Evolutionary conservation across 495 filamentous ascomycete genomes (phyloP), one percentile per base, ranked within the genome.

Genomic region (Cryomyces minteri): DNA sequence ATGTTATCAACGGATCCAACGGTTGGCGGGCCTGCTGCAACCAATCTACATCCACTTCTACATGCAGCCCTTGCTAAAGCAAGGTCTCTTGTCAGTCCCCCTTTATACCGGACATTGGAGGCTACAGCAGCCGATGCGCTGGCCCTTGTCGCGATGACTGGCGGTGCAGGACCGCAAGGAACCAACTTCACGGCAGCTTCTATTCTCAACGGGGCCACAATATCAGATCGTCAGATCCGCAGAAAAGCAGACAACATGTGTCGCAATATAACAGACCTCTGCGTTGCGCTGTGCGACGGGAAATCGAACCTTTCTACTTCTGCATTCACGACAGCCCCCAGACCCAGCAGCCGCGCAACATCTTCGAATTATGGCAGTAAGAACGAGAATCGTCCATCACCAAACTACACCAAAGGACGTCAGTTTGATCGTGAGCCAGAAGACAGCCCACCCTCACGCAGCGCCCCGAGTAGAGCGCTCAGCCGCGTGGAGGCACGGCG

Each of bases 161-260:
- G 83, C 32, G 70, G 67, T 44, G 60, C 69, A 12, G 63, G 65
- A 14, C 57, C 63, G 5, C 61, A 65, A 44, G 77, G 77, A 7
- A 73, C 77, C 5, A 72, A 77, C 30, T 72, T 72, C 33, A 76
- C 72, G 10, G 81, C 80, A 31, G 75, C 74, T 33, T 73, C 78
- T 43, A 75, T 73, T 10, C 70, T 68, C 44, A 73, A 71, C 30
- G 61, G 68, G 6, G 69, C 60, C 14, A 59, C 73, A 38, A 63
- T 78, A n/a, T 71, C 79, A 7, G 85, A 96, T 54, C 72, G 88
- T 41, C 81, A 87, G 51, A 70, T 94, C 31, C 75, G 84, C 36
- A 74, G 88, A 46, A 96, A 94, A 58, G 84, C 83, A 31, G 90
- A 96, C 57, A 88, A 80, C 54, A 73, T 96, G 59, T 96, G 92